Evolutionary conservation across 164 flowering plant species (phyloP), one percentile per base, ranked within the genome.

Genomic region (Vitis labrusca): DNA sequence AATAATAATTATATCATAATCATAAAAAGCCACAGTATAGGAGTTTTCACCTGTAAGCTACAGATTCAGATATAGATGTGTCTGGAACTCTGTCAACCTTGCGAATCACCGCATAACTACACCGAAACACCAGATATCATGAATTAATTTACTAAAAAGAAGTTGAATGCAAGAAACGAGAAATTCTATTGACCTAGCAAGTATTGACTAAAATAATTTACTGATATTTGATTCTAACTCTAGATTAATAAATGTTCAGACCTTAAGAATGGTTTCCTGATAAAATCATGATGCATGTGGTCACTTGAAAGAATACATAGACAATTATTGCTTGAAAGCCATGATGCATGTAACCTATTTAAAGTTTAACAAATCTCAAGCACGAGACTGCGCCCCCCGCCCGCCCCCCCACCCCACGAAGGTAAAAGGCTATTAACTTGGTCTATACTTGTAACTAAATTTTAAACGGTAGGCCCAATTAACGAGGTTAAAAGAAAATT

Each of bases 61-160:
- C 54, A 72, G 32, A 59, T 55, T 74, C 82, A 27, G 92, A 76
- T 61, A 74, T 57, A 64, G 89, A 82, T 62, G 82, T 55, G 57
- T 74, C 78, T 10, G 73, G 47, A 69, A 75, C 75, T 76, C 70
- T 89, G 16, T 84, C 89, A 12, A 83, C 81, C 74, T 83, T 83
- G 29, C 87, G 92, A 56, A 91, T 78, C 64, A 86, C 81, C 5
- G 84, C 93, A 78, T 76, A 78, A 67, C 98, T 93, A 91, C n/a
- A 81, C 49, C 56, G 76, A 2, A 77, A n/a, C 9, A 68, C 13
- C 59, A 32, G 8, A 68, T 57, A 57, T 32, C 4, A 51, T 57
- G 16, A 58, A 37, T 57, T 47, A 61, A 8, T 60, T 27, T 3
- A 1, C 7, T 12, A 66, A 59, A 71, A 52, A 29, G 17, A 16